Evolutionary conservation across 495 filamentous ascomycete species (phyloP), one percentile per base, ranked within the genome.

Genomic region (Daldinia loculata): DNA sequence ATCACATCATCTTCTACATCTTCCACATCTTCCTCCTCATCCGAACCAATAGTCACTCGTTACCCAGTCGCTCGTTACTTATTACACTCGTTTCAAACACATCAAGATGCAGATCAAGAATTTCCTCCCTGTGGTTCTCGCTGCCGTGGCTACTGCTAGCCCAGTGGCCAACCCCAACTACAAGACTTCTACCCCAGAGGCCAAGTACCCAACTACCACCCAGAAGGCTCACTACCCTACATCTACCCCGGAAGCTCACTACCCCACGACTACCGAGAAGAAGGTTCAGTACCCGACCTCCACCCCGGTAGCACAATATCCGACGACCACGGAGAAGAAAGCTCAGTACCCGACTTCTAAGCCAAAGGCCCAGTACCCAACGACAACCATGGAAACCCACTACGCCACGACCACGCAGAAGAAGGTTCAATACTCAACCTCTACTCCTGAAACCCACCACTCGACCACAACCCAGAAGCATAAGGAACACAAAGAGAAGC

Each of bases 61-160:
- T 50, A 36, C 41, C 2, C 12, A 36, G 34, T 36, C 34, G 34
- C 34, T 36, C 34, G 12, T 26, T 14, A 32, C 38, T 38, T 36
- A 27, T 36, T 9, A 55, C 38, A 39, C 51, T 50, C 24, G 9
- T 17, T 34, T 39, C 6, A 12, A 22, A 8, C 29, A 17, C 43
- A 50, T 59, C 66, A 73, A 66, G 29, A 73, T 73, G 70, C 70
- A 73, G 70, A 66, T 73, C 58, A 73, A 73, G 62, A n/a, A 43
- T 36, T 39, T 73, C 36, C 56, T 73, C 45, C 70, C 70, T 36
- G 56, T 69, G 48, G 62, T 69, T 29, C 70, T 73, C 51, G 70
- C 66, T 17, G 66, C 66, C 43, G 65, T 66, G 61, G 70, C 66
- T 8, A 59, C 62, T 48, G 70, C 70, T 24, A 69, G 70, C 66